Percentiles rank a stretch among this genome's conserved stretches.
phyloP scores from a whole-genome alignment of 257 asterid genomes.

The Cruciata laevipes region DNA sequence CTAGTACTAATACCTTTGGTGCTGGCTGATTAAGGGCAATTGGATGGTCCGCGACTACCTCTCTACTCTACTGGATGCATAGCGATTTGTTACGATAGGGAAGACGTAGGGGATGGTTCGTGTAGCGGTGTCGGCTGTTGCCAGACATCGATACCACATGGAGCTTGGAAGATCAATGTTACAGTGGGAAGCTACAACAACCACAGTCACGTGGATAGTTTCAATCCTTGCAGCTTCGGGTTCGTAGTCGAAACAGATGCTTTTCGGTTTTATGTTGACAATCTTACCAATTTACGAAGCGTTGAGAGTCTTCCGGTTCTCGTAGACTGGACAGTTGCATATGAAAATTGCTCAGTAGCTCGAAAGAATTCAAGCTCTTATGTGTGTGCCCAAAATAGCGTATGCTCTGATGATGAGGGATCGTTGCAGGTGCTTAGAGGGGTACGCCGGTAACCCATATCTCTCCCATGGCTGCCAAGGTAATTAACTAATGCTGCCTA shows the following conservation, averaged over 20 bases:
- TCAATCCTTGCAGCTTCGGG: conserved; percentile 2
- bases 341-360: neutral
- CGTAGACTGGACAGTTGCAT: neutral
- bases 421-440: neutral
- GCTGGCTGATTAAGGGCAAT: too few species aligned
- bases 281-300: neutral
- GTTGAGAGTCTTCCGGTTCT: neutral
- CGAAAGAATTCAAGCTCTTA: neutral
- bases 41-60: too few species aligned
- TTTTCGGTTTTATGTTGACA: neutral
- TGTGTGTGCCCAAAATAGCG: neutral
- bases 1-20: too few species aligned
- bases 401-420: neutral
- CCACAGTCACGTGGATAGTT: neutral
- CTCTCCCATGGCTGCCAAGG: neutral
- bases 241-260: neutral
- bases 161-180: neutral
- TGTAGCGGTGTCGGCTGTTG: conserved; percentile 14
- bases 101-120: neutral
- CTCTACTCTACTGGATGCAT: too few species aligned
- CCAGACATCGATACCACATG: neutral
- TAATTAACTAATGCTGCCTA: neutral
- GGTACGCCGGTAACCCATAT: neutral
- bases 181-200: neutral
- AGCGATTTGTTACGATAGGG: neutral